Conservation (phyloP, 116 monocot species). For the Cymodocea nodosa region DNA sequence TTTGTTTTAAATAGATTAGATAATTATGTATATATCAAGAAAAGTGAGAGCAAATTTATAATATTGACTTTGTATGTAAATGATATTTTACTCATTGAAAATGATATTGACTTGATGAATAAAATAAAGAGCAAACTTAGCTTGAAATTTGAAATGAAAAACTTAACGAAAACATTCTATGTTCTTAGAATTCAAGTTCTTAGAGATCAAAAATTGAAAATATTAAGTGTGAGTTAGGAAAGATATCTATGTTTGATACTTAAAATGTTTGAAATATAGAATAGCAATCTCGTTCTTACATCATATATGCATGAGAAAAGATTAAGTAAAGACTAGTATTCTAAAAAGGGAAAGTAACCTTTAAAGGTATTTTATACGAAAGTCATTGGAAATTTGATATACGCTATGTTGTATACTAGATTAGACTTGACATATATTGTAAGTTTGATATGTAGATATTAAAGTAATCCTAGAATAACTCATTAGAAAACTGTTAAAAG, state of each 20-base stretch:
- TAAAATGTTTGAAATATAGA: no score
- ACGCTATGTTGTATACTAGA: no score
- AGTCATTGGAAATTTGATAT: not conserved
- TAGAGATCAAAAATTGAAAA: no score
- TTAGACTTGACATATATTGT: constrained; percentile 1
- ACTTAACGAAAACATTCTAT: not conserved
- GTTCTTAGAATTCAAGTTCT: not conserved
- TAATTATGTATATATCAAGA: not conserved
- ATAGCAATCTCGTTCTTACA: no score
- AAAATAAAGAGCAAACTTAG: no score
- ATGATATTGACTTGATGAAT: no score
- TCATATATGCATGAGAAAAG: no score
- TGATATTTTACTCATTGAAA: no score
- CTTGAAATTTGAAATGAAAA: no score
- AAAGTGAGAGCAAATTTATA: not conserved
- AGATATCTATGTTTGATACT: no score
- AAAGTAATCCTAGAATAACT: not conserved
- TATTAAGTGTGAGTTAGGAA: no score
- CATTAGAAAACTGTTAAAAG: constrained; percentile 1
- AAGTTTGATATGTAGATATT: constrained; percentile 2
- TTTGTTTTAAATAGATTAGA: constrained; percentile 5
- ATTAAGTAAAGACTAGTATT: no score
- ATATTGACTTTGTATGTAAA: not conserved
- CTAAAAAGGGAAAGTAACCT: not conserved
- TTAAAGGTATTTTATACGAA: not conserved